phyloP scores from a whole-genome alignment of 345 rosid species.

The Linum tenue region DNA sequence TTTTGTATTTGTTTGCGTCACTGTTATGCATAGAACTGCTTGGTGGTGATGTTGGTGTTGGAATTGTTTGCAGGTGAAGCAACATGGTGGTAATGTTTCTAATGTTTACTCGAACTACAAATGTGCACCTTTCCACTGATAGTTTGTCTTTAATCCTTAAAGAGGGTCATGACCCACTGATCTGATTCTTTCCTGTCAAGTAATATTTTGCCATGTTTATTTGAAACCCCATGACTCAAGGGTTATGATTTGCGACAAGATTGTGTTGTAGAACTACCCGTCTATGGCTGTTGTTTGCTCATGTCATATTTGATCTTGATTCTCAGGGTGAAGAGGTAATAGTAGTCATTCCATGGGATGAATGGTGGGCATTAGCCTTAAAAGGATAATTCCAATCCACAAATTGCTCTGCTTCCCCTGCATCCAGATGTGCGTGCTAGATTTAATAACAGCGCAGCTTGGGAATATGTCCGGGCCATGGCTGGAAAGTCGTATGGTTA shows the following conservation, averaged over 20 bases:
- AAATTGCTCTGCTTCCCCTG: conserved; percentile 79
- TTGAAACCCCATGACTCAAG: no score
- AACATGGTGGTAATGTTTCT: conserved; percentile 45
- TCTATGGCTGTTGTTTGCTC: no score
- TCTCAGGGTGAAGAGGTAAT: conserved; percentile 89
- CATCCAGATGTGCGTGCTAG: conserved; percentile 69
- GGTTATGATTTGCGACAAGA: no score
- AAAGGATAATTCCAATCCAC: conserved; percentile 91
- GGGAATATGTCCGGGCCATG: conserved; percentile 94
- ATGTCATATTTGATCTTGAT: not conserved
- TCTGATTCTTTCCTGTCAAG: not conserved
- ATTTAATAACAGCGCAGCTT: conserved; percentile 82
- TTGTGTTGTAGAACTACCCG: no score
- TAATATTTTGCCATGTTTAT: no score
- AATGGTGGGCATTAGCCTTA: conserved; percentile 86
- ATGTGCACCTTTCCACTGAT: no score
- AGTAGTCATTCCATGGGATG: conserved; percentile 87
- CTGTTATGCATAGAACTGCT: not conserved
- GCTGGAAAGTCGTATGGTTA: conserved; percentile 97
- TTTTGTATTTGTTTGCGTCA: conserved; percentile 3
- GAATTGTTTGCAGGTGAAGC: conserved; percentile 55
- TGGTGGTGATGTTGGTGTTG: conserved; percentile 7
- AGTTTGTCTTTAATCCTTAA: no score
- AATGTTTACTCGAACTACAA: conserved; percentile 96
- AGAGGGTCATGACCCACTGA: no score